Base-by-base conservation (phyloP, 1,284 basidiomycete species). In the Leccinum angustisporum region DNA sequence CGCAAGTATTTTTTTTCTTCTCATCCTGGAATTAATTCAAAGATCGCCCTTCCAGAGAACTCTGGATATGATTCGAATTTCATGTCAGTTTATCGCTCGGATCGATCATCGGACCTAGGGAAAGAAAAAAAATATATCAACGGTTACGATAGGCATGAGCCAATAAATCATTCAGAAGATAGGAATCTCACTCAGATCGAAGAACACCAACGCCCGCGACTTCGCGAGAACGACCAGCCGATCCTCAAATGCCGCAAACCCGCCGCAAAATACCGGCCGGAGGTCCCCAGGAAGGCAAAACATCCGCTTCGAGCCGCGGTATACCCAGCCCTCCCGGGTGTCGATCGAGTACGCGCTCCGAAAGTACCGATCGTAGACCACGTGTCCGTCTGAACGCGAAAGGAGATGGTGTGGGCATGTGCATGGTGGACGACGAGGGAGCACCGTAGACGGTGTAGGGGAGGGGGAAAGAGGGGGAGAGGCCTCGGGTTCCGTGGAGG, bases 281-380 rank as follows among this genome's bases (percentile, higher is more conserved):
- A 67, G 36, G 25, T 62, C 62, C 16, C 13, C 27, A 2, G 68
- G 68, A 14, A 69, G 16, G 68, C 68, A 71, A 14, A 70, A 66
- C 54, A 69, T 38, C 46, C 68, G 56, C 52, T 34, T 53, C 18
- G 61, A 64, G 11, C 69, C 66, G 14, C 38, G 54, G 53, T 55
- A 63, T 8, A 69, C 59, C 67, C 65, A 69, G 16, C 69, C 68
- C 43, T 65, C 21, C 11, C 21, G 60, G 50, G 18, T 16, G 10
- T 70, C 56, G 36, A 70, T 56, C 5, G 62, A 53, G 31, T 64
- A 68, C 16, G 61, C 53, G 8, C 67, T 65, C 6, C 59, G 59
- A n/a, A 70, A 55, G 40, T 69, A 68, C 27, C 43, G 46, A 51
- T 70, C 67, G 16, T 68, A 66, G 16, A 68, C 6, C 21, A 66